These are phyloP conservation scores for Tolypocladium capitatum DNA, from an alignment of 2,329 filamentous ascomycete genomes.

Conservation along the genomic window DNA sequence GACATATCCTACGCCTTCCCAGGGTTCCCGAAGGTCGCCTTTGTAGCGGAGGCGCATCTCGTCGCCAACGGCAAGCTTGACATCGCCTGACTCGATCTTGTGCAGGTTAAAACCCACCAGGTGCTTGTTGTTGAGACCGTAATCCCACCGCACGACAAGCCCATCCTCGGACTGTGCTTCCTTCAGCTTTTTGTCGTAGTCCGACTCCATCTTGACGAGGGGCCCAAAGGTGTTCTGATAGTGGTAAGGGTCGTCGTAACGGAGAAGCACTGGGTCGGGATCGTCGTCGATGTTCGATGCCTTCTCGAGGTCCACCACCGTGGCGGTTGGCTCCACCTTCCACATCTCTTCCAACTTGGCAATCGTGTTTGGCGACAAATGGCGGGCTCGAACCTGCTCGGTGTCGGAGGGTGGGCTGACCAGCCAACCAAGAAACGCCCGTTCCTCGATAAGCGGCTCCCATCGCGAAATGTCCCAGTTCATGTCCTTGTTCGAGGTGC, in stretches of 20 bases:
- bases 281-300: conserved; percentile 87
- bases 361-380: conserved; percentile 87
- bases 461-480: conserved; percentile 98
- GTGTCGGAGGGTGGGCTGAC: conserved; percentile 81
- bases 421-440: conserved; percentile 89
- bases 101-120: conserved; percentile 89
- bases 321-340: conserved; percentile 88
- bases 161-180: conserved; percentile 96
- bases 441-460: conserved; percentile 95
- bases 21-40: conserved; percentile 78
- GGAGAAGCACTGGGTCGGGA: conserved; percentile 78
- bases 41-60: conserved; percentile 98
- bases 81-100: conserved; percentile 93
- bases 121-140: conserved; percentile 94
- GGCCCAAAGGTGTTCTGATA: conserved; percentile 99
- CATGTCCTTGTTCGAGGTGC: conserved; percentile 96
- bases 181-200: conserved; percentile 98
- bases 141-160: conserved; percentile 87
- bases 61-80: conserved; percentile 93
- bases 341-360: conserved; percentile 95
- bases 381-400: conserved; percentile 88
- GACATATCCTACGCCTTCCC: conserved; percentile 97
- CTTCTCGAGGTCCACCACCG: conserved; percentile 83
- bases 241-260: conserved; percentile 94
- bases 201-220: conserved; percentile 95